A percentile compares a stretch with the other conserved stretches of the same genome.
These are phyloP conservation scores for Sugiyamaella chiloensis DNA, from an alignment of 805 yeast species.

Conservation along the genomic window DNA sequence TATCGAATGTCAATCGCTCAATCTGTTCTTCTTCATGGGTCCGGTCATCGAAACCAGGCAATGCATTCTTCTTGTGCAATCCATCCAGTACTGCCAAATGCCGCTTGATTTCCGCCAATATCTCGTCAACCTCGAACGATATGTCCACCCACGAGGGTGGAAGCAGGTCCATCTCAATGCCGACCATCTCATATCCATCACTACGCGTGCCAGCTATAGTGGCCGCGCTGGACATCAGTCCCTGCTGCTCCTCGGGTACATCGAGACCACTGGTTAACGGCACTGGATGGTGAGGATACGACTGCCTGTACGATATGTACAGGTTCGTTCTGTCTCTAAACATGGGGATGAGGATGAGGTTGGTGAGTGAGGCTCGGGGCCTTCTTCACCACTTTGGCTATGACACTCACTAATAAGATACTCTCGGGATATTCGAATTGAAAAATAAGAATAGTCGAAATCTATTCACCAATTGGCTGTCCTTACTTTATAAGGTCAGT, in stretches of 20 bases:
- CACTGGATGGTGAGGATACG: constrained; percentile 66
- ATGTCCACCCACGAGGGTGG: constrained; percentile 81
- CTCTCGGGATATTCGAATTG: no score
- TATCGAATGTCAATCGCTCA: constrained; percentile 69
- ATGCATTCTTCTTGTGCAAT: constrained; percentile 73
- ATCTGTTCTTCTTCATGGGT: constrained; percentile 71
- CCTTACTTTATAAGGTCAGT: no score
- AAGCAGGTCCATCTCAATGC: constrained; percentile 58
- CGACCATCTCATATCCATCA: constrained; percentile 29
- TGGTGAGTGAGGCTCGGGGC: no score
- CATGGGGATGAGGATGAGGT: no score
- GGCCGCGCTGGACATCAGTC: constrained; percentile 42
- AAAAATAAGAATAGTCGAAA: no score
- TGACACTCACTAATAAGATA: no score
- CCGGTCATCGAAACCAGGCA: constrained; percentile 86
- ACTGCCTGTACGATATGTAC: constrained; percentile 81
- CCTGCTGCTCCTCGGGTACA: constrained; percentile 55
- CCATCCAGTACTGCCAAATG: constrained; percentile 60
- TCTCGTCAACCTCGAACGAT: constrained; percentile 65
- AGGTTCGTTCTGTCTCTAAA: constrained; percentile 93
- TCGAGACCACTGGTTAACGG: constrained; percentile 31
- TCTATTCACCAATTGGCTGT: no score
- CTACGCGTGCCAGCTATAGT: constrained; percentile 30
- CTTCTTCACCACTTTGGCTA: no score
- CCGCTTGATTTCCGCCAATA: constrained; percentile 49